Conservation (phyloP, 2,329 filamentous ascomycete species). For the Epichloe sibirici region DNA sequence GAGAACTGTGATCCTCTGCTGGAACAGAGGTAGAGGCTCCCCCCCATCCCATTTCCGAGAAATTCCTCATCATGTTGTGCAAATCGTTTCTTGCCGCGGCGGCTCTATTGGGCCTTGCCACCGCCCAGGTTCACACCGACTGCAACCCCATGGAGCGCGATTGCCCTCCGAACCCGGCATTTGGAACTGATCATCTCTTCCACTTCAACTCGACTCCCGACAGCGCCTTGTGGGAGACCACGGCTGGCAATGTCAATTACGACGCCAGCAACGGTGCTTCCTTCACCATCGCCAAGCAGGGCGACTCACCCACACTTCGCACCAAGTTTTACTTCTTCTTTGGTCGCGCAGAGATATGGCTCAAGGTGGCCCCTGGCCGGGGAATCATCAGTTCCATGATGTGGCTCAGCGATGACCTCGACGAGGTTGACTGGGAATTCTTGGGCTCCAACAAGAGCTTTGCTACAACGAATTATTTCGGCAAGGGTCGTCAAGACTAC, state of each 20-base stretch:
- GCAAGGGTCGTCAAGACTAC: conserved; percentile 56
- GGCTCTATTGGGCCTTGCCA: conserved; percentile 31
- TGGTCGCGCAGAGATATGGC: conserved; percentile 62
- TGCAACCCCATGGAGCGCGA: conserved; percentile 64
- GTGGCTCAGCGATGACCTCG: conserved; percentile 69
- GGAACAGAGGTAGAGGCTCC: background rate
- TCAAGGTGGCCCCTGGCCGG: conserved; percentile 62
- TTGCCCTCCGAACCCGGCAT: conserved; percentile 60
- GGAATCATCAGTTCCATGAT: conserved; percentile 78
- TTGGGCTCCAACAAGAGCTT: conserved; percentile 52
- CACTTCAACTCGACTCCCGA: conserved; percentile 52
- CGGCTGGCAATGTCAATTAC: conserved; percentile 53
- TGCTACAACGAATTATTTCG: conserved; percentile 66
- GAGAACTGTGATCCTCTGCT: background rate
- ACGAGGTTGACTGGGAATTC: conserved; percentile 84
- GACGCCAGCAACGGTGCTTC: conserved; percentile 49
- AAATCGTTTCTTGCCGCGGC: conserved; percentile 20
- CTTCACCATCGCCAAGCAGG: conserved; percentile 58
- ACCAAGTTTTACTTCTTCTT: conserved; percentile 81
- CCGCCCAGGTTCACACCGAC: conserved; percentile 62
- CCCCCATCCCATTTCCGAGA: background rate
- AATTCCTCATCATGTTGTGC: conserved; percentile 4
- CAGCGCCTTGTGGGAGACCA: conserved; percentile 54
- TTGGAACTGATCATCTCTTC: conserved; percentile 51
- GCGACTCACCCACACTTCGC: conserved; percentile 67